Percentiles rank a stretch among this genome's conserved stretches.
Evolutionary conservation across 2,329 filamentous ascomycete species (phyloP).

Genomic region (Lecanoromycetidae sp.): DNA sequence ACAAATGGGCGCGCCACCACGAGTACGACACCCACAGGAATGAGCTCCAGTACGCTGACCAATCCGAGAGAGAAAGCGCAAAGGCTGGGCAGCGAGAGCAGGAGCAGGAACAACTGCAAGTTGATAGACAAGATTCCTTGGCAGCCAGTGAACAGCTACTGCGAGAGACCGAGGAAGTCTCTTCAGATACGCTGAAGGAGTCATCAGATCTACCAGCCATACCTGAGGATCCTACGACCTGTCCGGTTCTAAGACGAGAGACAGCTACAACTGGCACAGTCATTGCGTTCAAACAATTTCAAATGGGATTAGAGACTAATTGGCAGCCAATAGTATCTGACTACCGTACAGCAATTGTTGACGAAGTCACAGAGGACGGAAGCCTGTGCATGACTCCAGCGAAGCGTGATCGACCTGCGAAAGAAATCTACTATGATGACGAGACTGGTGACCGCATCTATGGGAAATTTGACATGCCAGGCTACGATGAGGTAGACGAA

Average conservation of each 20-base stretch:
- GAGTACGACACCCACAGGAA: neutral
- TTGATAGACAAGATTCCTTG: constrained; percentile 20
- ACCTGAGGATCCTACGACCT: constrained; percentile 48
- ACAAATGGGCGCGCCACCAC: constrained; percentile 10
- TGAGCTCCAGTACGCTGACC: neutral
- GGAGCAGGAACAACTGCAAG: constrained; percentile 25
- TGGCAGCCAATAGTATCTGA: constrained; percentile 38
- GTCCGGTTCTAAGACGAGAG: constrained; percentile 37
- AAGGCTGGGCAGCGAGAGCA: constrained; percentile 32
- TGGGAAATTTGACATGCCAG: constrained; percentile 63
- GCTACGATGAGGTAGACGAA: constrained; percentile 44
- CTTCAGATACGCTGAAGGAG: neutral
- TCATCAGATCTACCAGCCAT: constrained; percentile 30
- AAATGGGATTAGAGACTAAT: constrained; percentile 35
- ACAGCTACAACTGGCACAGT: constrained; percentile 28
- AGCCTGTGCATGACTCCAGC: constrained; percentile 54
- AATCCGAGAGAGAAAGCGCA: neutral
- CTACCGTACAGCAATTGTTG: constrained; percentile 54
- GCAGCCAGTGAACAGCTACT: constrained; percentile 23
- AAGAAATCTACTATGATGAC: constrained; percentile 50
- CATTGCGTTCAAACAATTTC: constrained; percentile 36
- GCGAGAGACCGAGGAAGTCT: constrained; percentile 14
- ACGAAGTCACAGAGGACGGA: constrained; percentile 42
- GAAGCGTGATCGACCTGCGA: constrained; percentile 50
- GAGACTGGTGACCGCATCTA: constrained; percentile 61